A percentile compares a stretch with the other conserved stretches of the same genome.
Conservation (phyloP, 1,139 yeast genomes). For the Sugiyamaella sp. region DNA sequence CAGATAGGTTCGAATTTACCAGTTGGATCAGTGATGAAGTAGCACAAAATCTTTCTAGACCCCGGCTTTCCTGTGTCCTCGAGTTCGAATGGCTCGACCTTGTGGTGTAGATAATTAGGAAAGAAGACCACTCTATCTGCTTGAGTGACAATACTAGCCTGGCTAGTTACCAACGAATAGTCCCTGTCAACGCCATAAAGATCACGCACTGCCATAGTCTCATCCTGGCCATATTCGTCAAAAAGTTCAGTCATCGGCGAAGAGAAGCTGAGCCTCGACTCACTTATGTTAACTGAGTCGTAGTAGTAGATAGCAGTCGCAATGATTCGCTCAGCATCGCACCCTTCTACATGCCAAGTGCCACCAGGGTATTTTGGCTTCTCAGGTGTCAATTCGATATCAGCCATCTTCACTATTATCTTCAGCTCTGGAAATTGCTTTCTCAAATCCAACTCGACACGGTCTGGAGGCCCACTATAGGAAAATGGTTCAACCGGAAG, state of each 20-base stretch:
- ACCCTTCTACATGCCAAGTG: constrained; percentile 53
- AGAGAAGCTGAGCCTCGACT: constrained; percentile 46
- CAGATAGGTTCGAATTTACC: constrained; percentile 39
- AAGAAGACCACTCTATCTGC: constrained; percentile 45
- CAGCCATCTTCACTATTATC: constrained; percentile 49
- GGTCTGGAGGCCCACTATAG: background rate
- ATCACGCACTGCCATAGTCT: constrained; percentile 37
- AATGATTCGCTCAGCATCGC: constrained; percentile 49
- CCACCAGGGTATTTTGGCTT: constrained; percentile 49
- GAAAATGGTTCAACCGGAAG: background rate
- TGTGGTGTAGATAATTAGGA: constrained; percentile 50
- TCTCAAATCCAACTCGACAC: constrained; percentile 43
- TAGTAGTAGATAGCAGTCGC: constrained; percentile 51
- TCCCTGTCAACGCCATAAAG: constrained; percentile 44
- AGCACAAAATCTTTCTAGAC: constrained; percentile 48
- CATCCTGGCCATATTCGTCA: constrained; percentile 45
- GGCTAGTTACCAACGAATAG: constrained; percentile 33
- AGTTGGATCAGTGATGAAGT: constrained; percentile 48
- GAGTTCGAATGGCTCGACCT: constrained; percentile 48
- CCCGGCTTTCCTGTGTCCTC: constrained; percentile 46
- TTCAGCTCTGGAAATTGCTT: constrained; percentile 35
- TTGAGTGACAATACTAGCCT: constrained; percentile 41
- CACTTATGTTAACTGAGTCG: constrained; percentile 48
- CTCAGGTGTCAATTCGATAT: constrained; percentile 49
- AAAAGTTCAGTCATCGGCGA: constrained; percentile 30